Evolutionary conservation across 1,284 basidiomycete species (phyloP), one percentile per base, ranked within the genome.

Genomic region (Irpex lacteus): DNA sequence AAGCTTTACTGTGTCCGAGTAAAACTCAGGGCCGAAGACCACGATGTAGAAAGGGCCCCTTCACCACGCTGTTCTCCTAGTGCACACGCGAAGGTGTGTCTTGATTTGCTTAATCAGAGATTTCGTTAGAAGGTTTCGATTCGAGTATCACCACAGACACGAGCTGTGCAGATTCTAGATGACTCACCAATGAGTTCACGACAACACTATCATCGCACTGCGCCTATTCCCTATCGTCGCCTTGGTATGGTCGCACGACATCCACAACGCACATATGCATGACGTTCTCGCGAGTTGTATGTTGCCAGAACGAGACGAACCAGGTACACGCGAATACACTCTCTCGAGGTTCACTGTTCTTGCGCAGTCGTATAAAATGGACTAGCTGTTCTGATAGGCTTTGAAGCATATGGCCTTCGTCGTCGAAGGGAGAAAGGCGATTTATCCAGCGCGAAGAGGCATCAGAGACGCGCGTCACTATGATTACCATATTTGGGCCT

Each of bases 201-300:
- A 52, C 19, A 52, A 18, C 50, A 8, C 15, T 21, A 52, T 52
- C 13, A 52, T 18, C n/a, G 18, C 4, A 26, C 26, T 26, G 26
- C 26, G 26, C 26, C 26, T 52, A 9, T 9, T 44, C 2, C 40
- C 40, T 44, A 44, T 56, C 11, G 26, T 56, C 34, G 54, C 21
- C 18, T 56, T 56, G 54, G n/a, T 52, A 44, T 52, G 18, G 50
- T 52, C 50, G 50, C 50, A 52, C 54, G 54, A 56, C 54, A 56
- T 56, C 54, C 54, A 53, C 50, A 18, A 15, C 11, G 18, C 11
- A 9, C 7, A 56, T 56, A 26, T 56, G 6, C 9, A 15, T 56
- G 54, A 15, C n/a, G 54, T 36, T 36, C 11, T 26, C 15, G 26
- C 32, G n/a, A 56, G 34, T 56, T 36, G n/a, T 56, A 9, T 26